Percentiles rank a stretch among this genome's conserved stretches.
These are phyloP conservation scores for Bipolaris zeicola DNA, from an alignment of 2,329 filamentous ascomycete genomes.

Conservation along the genomic window DNA sequence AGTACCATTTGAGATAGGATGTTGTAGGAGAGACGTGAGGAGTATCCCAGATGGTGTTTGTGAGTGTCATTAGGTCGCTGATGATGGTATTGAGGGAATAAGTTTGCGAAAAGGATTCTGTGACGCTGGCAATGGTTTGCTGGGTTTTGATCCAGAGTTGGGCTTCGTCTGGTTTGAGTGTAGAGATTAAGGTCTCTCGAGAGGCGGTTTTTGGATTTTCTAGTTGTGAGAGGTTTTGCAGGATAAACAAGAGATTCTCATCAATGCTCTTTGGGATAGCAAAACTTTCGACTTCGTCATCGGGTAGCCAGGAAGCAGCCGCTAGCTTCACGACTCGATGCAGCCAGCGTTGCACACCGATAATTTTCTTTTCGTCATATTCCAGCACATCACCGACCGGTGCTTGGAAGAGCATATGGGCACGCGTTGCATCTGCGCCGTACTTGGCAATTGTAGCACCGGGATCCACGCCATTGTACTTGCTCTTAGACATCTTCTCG, in stretches of 20 bases:
- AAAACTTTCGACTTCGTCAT: constrained; percentile 32
- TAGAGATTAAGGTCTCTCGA: constrained; percentile 6
- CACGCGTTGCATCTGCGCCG: constrained; percentile 81
- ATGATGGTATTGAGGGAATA: constrained; percentile 83
- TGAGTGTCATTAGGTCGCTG: constrained; percentile 81
- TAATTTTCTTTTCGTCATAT: constrained; percentile 85
- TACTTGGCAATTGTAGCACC: constrained; percentile 72
- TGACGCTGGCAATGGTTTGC: constrained; percentile 69
- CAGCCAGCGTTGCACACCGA: constrained; percentile 82
- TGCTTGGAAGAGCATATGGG: constrained; percentile 88
- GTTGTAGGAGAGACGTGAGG: constrained; percentile 43
- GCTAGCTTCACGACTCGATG: constrained; percentile 66
- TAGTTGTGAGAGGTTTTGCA: constrained; percentile 17
- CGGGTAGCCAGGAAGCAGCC: constrained; percentile 25
- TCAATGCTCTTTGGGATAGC: constrained; percentile 31
- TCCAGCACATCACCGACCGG: constrained; percentile 82
- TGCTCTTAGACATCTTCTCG: constrained; percentile 96
- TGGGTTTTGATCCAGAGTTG: constrained; percentile 70
- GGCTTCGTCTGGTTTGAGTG: constrained; percentile 41
- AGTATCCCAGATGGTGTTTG: constrained; percentile 61
- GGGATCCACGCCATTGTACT: constrained; percentile 89
- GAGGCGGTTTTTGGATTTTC: constrained; percentile 5
- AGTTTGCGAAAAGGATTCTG: constrained; percentile 69
- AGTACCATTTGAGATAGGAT: constrained; percentile 56
- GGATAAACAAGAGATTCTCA: constrained; percentile 25